phyloP scores from a whole-genome alignment of 768 basidiomycete species.

The Rhizopogon salebrosus region DNA sequence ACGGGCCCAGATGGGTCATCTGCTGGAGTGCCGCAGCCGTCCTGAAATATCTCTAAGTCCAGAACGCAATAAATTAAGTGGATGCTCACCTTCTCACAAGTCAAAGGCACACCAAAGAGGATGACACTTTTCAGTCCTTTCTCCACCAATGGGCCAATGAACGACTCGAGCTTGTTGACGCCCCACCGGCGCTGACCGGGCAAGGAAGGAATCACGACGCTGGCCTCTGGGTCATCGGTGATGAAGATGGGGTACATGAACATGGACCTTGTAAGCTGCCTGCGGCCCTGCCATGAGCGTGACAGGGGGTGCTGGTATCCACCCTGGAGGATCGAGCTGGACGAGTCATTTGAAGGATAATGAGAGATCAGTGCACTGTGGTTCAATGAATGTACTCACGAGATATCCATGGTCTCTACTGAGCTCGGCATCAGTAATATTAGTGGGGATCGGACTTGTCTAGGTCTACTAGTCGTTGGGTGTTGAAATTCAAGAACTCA shows the following conservation, averaged over 20 bases:
- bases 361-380: constrained; percentile 26
- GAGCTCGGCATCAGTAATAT: no score
- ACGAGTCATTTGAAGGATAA: background rate
- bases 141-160: constrained; percentile 79
- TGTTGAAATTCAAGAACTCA: no score
- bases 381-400: constrained; percentile 30
- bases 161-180: constrained; percentile 80
- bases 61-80: no score
- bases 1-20: constrained; percentile 90
- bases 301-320: constrained; percentile 91
- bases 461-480: no score
- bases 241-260: constrained; percentile 99
- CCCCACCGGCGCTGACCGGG: constrained; percentile 95
- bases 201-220: constrained; percentile 67
- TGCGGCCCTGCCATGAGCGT: constrained; percentile 81
- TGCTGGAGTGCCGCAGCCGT: constrained; percentile 77
- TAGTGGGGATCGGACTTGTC: no score
- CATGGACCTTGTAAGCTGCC: constrained; percentile 83
- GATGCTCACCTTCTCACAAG: constrained; percentile 59
- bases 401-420: constrained; percentile 1
- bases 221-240: constrained; percentile 87
- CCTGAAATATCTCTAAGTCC: constrained; percentile 39
- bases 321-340: constrained; percentile 79
- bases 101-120: constrained; percentile 87
- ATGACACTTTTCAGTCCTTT: constrained; percentile 92